Base-by-base conservation (phyloP, 805 yeast genomes). In the Starmerella apicola region DNA sequence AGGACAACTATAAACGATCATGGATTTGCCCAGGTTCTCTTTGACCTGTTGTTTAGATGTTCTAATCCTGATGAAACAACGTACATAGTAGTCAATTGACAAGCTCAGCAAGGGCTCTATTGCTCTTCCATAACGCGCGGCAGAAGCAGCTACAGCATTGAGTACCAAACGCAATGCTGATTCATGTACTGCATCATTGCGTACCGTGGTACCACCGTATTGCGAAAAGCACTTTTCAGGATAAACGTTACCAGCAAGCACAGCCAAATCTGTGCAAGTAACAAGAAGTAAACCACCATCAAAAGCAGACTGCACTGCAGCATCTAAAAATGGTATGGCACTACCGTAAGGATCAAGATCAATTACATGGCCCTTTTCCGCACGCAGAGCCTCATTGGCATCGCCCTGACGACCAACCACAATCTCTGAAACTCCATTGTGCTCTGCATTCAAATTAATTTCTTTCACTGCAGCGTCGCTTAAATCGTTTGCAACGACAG, bases 301-400 rank as follows among this genome's bases (percentile, higher is more conserved):
- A 36, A 71, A 72, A n/a, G 86, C 71, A 24, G 78, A 65, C 53
- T 84, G 94, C 24, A 91, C 66, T 0, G 97, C 96, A 24, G 91
- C 75, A 58, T 91, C 98, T 22, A 91, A 68, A 57, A 91, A 91
- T 6, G 98, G 98, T 0, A 95, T 74, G 0, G 95, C 98, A 0
- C 96, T 80, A 23, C 99, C 99, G 56, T 91, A 91, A 0, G 99
- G 99, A 60, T 91, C 99, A 37, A 91, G 68, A 61, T 91, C 99
- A 42, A 91, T 74, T 3, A 83, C 81, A 56, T 91, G 94, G 61
- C 79, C 85, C 54, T 52, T 61, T 38, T 49, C 52, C 2, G 42
- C 54, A 38, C 78, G 66, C 94, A 91, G 83, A 54, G 71, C 74
- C 30, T 72, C 74, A 49, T 81, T 84, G n/a, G 98, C 98, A 62